Base-by-base conservation (phyloP, 2,329 filamentous ascomycete genomes). In the Penicillium olsonii region DNA sequence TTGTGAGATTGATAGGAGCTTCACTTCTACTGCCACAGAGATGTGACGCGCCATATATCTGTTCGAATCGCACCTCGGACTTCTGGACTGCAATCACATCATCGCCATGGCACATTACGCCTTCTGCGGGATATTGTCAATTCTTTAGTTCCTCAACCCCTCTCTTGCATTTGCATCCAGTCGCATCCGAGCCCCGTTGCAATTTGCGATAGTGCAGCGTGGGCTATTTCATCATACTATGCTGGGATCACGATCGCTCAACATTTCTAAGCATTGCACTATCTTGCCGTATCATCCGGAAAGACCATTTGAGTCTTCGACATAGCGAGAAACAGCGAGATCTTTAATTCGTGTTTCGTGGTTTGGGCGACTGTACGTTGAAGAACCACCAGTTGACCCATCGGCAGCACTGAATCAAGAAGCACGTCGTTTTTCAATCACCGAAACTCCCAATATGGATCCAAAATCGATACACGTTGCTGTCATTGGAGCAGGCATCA, bases 401-500 rank as follows among this genome's bases (percentile, higher is more conserved):
- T n/a, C n/a, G 22, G 22, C 22, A 24, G 8, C 22, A 24, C 8
- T 8, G 22, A n/a, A n/a, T n/a, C 14, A 31, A 31, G 29, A 4
- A 12, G 12, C n/a, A n/a, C n/a, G 14, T 31, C 29, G 11, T 6
- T n/a, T n/a, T n/a, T n/a, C n/a, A n/a, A 10, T 5, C 17, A 20
- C 15, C n/a, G 17, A 14, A 5, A 40, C 22, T 22, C 19, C 15
- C 14, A 55, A 24, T 42, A 68, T 68, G 64, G 47, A 50, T 15
- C 57, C 57, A 15, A 37, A 29, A 0, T 19, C 52, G 3, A 53
- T 61, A 22, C 52, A 52, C 18, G 73, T 78, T 3, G 78, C 75
- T 9, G 69, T 81, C 1, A 75, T 81, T 37, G 78, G 78, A 19
- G 77, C 78, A n/a, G 77, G 78, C 3, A 74, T 81, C 27, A 78